phyloP scores from a whole-genome alignment of 768 basidiomycete genomes.

The Mycena epipterygia region DNA sequence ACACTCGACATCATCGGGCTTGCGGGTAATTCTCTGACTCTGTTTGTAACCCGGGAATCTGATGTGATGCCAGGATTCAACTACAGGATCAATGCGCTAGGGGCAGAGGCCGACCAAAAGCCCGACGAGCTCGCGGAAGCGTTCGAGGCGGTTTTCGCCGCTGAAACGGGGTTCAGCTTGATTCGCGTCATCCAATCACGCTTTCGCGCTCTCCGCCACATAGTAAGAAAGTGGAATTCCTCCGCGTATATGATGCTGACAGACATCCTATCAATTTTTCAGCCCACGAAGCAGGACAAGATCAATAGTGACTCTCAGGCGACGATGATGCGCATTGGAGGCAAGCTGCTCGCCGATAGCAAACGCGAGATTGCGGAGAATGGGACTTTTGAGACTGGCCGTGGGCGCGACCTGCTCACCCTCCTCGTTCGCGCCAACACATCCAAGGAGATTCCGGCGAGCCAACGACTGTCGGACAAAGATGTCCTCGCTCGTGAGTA shows the following conservation, averaged over 20 bases:
- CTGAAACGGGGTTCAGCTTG: slow-evolving; percentile 35
- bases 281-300: slow-evolving; percentile 42
- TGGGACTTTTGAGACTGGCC: slow-evolving; percentile 47
- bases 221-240: no score
- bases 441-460: slow-evolving; percentile 67
- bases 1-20: slow-evolving; percentile 86
- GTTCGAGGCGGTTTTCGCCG: slow-evolving; percentile 57
- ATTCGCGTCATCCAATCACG: neutral
- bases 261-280: neutral
- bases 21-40: slow-evolving; percentile 54
- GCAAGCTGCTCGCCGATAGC: slow-evolving; percentile 61
- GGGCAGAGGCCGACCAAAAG: neutral
- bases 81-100: slow-evolving; percentile 43
- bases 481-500: slow-evolving; percentile 71
- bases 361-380: slow-evolving; percentile 53
- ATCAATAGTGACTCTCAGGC: slow-evolving; percentile 34
- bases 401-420: slow-evolving; percentile 65
- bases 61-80: slow-evolving; percentile 48
- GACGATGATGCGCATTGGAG: slow-evolving; percentile 65
- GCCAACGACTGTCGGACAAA: slow-evolving; percentile 68
- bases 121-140: slow-evolving; percentile 57
- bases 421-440: slow-evolving; percentile 75
- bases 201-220: slow-evolving; percentile 33
- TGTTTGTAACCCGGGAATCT: no score
- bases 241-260: no score